Conservation (phyloP, 2,329 filamentous ascomycete species). For the Penicillium aurantiogriseum region DNA sequence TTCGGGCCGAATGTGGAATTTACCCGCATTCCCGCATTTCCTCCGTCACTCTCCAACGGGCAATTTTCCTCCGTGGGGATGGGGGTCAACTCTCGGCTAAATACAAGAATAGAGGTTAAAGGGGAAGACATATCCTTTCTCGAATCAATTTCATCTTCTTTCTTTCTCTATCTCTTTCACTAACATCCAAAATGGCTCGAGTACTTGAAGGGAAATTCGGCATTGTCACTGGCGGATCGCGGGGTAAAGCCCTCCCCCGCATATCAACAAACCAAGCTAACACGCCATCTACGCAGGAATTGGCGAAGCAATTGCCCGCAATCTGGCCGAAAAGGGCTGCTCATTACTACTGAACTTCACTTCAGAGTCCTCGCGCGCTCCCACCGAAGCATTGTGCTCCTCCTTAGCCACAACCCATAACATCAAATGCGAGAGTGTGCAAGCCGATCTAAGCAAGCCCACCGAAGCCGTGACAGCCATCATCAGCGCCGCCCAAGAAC, state of each 20-base stretch:
- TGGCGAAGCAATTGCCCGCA: conserved; percentile 66
- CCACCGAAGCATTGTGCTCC: conserved; percentile 54
- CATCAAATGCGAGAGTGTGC: conserved; percentile 61
- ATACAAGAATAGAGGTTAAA: conserved; percentile 12
- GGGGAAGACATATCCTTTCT: background rate
- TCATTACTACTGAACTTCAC: conserved; percentile 71
- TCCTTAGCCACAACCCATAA: conserved; percentile 57
- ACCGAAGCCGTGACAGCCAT: conserved; percentile 58
- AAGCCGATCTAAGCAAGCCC: conserved; percentile 68
- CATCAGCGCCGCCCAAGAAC: conserved; percentile 57
- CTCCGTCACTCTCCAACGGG: conserved; percentile 21
- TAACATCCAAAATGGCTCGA: conserved; percentile 21
- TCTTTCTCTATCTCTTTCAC: background rate
- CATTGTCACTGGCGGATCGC: conserved; percentile 74
- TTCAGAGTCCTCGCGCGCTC: conserved; percentile 57
- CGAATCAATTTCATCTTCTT: background rate
- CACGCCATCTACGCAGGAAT: conserved; percentile 57
- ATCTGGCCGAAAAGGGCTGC: conserved; percentile 70
- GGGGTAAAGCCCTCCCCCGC: conserved; percentile 55
- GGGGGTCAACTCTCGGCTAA: conserved; percentile 18
- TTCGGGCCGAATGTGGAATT: conserved; percentile 5
- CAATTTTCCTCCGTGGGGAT: conserved; percentile 26
- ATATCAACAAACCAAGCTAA: conserved; percentile 4
- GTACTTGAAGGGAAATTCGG: conserved; percentile 71
- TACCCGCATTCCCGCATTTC: conserved; percentile 8